These are phyloP conservation scores for Aureobasidium leucospermi DNA, from an alignment of 2,329 filamentous ascomycete species.

Conservation along the genomic window DNA sequence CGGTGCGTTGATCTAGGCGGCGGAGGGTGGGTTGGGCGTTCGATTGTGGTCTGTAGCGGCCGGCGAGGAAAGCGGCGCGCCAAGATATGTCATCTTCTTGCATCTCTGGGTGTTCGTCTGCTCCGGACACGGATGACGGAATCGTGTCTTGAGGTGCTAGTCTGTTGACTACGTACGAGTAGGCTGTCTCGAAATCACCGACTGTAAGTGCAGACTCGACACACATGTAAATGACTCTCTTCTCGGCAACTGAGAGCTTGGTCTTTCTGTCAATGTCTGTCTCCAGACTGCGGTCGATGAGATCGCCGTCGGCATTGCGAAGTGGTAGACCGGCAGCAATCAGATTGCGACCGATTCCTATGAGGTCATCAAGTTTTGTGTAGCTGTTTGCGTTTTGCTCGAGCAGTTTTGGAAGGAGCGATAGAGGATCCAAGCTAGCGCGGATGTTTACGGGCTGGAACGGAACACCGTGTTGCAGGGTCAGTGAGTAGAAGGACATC, in stretches of 20 bases:
- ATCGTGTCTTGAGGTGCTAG: slow-evolving; percentile 37
- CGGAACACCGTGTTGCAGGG: slow-evolving; percentile 70
- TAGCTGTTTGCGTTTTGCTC: slow-evolving; percentile 70
- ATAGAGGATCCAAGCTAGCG: slow-evolving; percentile 68
- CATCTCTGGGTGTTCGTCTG: slow-evolving; percentile 15
- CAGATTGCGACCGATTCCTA: slow-evolving; percentile 62
- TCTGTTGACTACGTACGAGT: slow-evolving; percentile 71
- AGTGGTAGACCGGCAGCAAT: slow-evolving; percentile 43
- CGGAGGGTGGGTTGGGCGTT: slow-evolving; percentile 53
- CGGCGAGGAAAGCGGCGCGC: slow-evolving; percentile 71
- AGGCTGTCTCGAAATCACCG: slow-evolving; percentile 79
- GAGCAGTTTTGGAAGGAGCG: slow-evolving; percentile 63
- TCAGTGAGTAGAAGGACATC: slow-evolving; percentile 68
- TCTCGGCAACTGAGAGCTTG: slow-evolving; percentile 42
- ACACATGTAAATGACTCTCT: slow-evolving; percentile 70
- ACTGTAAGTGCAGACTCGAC: slow-evolving; percentile 68
- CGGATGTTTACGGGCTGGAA: slow-evolving; percentile 72
- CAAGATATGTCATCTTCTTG: slow-evolving; percentile 62
- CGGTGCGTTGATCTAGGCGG: slow-evolving; percentile 72
- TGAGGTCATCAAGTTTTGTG: slow-evolving; percentile 64
- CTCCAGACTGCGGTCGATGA: slow-evolving; percentile 25
- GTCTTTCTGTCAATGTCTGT: not conserved
- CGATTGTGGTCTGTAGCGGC: slow-evolving; percentile 52
- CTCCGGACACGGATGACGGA: slow-evolving; percentile 15
- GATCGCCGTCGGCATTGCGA: slow-evolving; percentile 21